Evolutionary conservation across 805 yeast species (phyloP).

Genomic region (Myxozyma geophila): DNA sequence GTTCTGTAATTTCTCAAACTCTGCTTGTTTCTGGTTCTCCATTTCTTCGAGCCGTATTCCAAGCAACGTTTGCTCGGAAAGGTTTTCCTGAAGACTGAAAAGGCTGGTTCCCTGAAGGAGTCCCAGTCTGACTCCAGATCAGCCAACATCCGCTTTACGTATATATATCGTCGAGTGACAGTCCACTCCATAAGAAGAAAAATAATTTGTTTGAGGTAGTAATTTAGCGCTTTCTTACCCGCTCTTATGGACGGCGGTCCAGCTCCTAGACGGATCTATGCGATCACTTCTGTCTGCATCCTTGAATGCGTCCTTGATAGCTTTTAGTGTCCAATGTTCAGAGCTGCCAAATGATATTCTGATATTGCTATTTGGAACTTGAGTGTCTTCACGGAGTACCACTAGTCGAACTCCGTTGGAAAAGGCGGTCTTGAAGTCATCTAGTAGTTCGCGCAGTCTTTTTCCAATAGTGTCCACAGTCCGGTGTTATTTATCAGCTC

Average conservation of each 20-base stretch:
- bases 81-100: not conserved
- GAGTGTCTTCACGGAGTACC: not conserved
- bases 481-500: not conserved
- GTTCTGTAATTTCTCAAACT: too few species aligned
- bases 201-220: not conserved
- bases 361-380: not conserved
- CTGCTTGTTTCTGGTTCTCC: too few species aligned
- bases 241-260: not conserved
- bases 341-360: not conserved
- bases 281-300: not conserved
- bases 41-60: too few species aligned
- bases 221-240: not conserved
- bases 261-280: not conserved
- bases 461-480: not conserved
- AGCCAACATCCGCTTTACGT: not conserved
- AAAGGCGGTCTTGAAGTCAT: not conserved
- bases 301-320: not conserved
- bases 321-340: not conserved
- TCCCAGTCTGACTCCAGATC: conserved; percentile 8
- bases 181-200: not conserved
- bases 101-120: not conserved
- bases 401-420: not conserved
- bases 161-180: not conserved
- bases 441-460: not conserved
- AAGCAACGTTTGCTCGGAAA: not conserved